Evolutionary conservation across 495 filamentous ascomycete species (phyloP), one percentile per base, ranked within the genome.

Genomic region (Penicillium egyptiacum): DNA sequence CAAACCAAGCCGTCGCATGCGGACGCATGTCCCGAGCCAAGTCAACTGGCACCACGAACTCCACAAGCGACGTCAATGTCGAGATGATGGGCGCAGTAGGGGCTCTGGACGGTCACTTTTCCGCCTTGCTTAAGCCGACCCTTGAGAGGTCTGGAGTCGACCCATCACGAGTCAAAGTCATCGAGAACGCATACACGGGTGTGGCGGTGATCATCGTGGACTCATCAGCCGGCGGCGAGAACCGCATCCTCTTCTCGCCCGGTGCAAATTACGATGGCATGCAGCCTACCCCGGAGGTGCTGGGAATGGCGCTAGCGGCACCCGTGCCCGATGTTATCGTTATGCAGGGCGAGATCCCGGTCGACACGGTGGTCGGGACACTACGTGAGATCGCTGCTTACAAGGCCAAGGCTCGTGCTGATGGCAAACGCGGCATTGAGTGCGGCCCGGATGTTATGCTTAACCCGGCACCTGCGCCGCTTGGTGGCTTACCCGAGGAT

Each of bases 1-100:
- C 91, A 33, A 98, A 98, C 78, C 94, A 98, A 75, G 91, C 91
- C 44, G 89, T 96, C 41, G 93, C 93, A 7, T 85, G 81, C 63
- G 82, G 81, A 0, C 81, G 88, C 1, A 74, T 89, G 11, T 86
- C 83, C 0, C 82, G 86, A 56, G 55, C 66, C 9, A 60, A 66
- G n/a, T 67, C 59, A n/a, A 47, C 43, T 6, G 50, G 64, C 16
- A 41, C 67, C 8, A 53, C 58, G 28, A 59, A 72, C 12, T 61
- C 62, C 16, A 63, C 64, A n/a, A 73, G 71, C 25, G 71, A 77
- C 16, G 83, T 90, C 4, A 65, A 72, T 5, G 85, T 96, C 23
- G 77, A 83, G 56, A 96, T 98, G 90, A 71, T 93, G 11, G 93
- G 92, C 30, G 85, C 86, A 4, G 90, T 96, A 0, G 94, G 94